Conservation (phyloP, 371 early-diverging fungal species). For the Dichotomocladium elegans region DNA sequence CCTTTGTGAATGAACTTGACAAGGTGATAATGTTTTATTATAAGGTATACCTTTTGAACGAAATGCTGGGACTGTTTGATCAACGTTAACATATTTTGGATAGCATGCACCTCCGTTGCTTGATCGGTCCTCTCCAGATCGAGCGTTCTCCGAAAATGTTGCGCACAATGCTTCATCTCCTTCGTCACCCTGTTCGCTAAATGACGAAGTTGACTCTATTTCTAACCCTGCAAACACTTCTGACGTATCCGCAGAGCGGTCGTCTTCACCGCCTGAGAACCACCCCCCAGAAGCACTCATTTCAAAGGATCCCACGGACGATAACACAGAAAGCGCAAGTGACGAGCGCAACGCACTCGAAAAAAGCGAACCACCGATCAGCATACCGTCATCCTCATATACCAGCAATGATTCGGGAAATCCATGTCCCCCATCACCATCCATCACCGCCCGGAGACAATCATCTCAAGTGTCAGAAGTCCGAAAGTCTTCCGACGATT, state of each 20-base stretch:
- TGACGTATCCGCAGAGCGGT: slow-evolving; percentile 1
- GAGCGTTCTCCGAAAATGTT: background rate
- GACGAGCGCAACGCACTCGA: background rate
- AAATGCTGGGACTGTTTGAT: background rate
- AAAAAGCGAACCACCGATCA: background rate
- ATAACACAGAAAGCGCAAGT: too few relatives aligned
- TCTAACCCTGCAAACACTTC: slow-evolving; percentile 10
- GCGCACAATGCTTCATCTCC: background rate
- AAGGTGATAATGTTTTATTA: slow-evolving; percentile 51
- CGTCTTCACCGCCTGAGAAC: background rate
- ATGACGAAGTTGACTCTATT: slow-evolving; percentile 13
- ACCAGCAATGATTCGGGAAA: background rate
- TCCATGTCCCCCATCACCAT: background rate
- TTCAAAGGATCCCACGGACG: too few relatives aligned
- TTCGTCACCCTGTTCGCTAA: background rate
- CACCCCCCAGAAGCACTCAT: background rate
- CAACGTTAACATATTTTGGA: background rate
- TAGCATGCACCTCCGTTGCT: slow-evolving; percentile 24
- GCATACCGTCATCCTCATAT: background rate
- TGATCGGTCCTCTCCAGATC: slow-evolving; percentile 1
- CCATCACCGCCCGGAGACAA: background rate
- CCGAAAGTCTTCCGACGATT: background rate
- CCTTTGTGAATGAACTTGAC: slow-evolving; percentile 49
- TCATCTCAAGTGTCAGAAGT: background rate
- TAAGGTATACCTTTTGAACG: slow-evolving; percentile 17